Evolutionary conservation across 2,329 filamentous ascomycete genomes (phyloP), one percentile per base, ranked within the genome.

Genomic region (Mycocentrospora acerina): DNA sequence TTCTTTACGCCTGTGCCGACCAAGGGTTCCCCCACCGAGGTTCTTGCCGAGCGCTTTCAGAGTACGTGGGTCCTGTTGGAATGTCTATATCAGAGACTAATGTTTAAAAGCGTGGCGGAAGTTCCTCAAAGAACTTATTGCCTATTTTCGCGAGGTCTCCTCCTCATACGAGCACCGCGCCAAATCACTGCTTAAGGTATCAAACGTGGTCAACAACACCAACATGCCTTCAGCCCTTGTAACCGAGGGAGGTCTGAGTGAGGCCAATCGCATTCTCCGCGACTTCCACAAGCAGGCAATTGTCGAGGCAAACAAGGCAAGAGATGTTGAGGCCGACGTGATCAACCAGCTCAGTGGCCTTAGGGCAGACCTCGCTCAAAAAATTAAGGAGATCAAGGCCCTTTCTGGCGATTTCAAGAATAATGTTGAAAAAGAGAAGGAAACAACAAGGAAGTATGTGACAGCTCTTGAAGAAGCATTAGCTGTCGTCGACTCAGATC

Each of bases 321-420:
- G 80, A 40, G 90, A 95, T 47, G 90, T 96, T 40, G 89, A 97
- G 64, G 83, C 84, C 46, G 91, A 97, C 60, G 90, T 98, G 31
- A 89, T 97, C 48, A 76, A 88, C 34, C 90, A 91, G 35, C 75
- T 98, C 39, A 89, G 85, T 2, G 90, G 90, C 1, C 73, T 98
- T 37, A 77, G 93, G 41, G 90, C 83, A 59, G 93, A 98, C 66
- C 75, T 98, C 13, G 86, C 86, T 46, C 89, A 94, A 66, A 98
- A 98, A 73, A 95, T 95, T 68, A 98, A 97, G 69, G 93, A 98
- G 70, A 98, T 98, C 72, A 95, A 95, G 71, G 85, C 83, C 52
- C 74, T 98, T 12, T 87, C 89, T 5, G 87, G 90, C 12, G 93
- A 98, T 67, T 98, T 98, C 71, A 95, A 95, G 71, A 98, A 95